phyloP scores from a whole-genome alignment of 2,329 filamentous ascomycete genomes.

The Didymella sp. region DNA sequence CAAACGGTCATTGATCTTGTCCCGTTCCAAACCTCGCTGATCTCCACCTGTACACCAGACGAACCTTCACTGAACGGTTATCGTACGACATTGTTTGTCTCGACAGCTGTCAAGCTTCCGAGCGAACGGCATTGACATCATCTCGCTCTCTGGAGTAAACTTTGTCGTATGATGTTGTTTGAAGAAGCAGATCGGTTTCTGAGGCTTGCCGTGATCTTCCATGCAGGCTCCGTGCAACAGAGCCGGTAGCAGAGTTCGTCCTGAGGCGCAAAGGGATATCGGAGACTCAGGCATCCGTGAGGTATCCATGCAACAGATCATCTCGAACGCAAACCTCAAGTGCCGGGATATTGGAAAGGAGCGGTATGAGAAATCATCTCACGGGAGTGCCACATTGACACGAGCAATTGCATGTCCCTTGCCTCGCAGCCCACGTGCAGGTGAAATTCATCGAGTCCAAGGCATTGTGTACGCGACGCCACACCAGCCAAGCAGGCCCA shows the following conservation, averaged over 20 bases:
- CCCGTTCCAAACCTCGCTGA: neutral
- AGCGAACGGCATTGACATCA: conserved; percentile 24
- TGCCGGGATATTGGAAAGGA: conserved; percentile 10
- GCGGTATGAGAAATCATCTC: conserved; percentile 21
- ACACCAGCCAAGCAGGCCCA: conserved; percentile 24
- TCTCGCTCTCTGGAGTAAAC: conserved; percentile 41
- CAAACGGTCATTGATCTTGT: neutral
- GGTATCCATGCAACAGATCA: conserved; percentile 23
- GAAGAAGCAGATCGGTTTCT: conserved; percentile 26
- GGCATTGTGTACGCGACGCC: conserved; percentile 19
- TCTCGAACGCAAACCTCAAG: conserved; percentile 8
- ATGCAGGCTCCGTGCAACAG: conserved; percentile 14
- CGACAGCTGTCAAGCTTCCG: conserved; percentile 30
- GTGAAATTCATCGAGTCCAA: conserved; percentile 14
- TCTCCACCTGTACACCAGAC: conserved; percentile 1
- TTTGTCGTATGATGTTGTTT: conserved; percentile 49
- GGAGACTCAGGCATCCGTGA: conserved; percentile 47
- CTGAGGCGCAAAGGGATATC: conserved; percentile 37
- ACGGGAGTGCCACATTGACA: conserved; percentile 3
- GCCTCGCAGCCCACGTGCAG: conserved; percentile 30
- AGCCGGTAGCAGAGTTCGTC: conserved; percentile 19
- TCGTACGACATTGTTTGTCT: conserved; percentile 45
- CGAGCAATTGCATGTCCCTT: conserved; percentile 17
- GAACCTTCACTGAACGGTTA: conserved; percentile 39
- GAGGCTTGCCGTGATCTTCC: conserved; percentile 21